phyloP scores from a whole-genome alignment of 805 yeast species.

The Cyberlindnera maritima region DNA sequence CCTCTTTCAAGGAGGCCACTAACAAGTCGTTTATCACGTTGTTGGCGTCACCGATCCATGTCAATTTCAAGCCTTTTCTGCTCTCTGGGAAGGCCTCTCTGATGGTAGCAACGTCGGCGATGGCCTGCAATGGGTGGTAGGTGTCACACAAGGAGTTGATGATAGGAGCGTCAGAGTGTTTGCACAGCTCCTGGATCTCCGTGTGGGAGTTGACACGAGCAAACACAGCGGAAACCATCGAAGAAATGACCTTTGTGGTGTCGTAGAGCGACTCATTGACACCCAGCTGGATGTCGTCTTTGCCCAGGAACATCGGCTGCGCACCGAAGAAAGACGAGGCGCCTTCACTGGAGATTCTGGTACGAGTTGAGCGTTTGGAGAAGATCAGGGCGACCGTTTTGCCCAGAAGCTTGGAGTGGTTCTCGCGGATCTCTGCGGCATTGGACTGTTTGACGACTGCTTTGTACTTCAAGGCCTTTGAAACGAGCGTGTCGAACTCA shows the following conservation, averaged over 20 bases:
- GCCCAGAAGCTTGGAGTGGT: slow-evolving; percentile 61
- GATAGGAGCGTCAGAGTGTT: slow-evolving; percentile 84
- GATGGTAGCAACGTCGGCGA: slow-evolving; percentile 85
- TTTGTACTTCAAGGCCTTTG: slow-evolving; percentile 72
- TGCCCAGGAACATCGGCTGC: slow-evolving; percentile 94
- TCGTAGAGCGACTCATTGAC: slow-evolving; percentile 91
- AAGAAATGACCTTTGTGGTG: slow-evolving; percentile 83
- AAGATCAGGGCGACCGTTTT: slow-evolving; percentile 81
- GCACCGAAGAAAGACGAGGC: slow-evolving; percentile 93
- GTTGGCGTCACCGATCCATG: slow-evolving; percentile 98
- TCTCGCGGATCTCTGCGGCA: slow-evolving; percentile 32
- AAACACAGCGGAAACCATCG: slow-evolving; percentile 95
- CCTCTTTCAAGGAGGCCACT: slow-evolving; percentile 79
- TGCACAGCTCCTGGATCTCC: slow-evolving; percentile 75
- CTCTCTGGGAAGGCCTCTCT: slow-evolving; percentile 64
- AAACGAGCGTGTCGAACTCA: slow-evolving; percentile 71
- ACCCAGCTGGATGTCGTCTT: slow-evolving; percentile 94
- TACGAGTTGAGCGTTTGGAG: slow-evolving; percentile 91
- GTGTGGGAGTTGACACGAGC: slow-evolving; percentile 91
- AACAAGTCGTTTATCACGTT: slow-evolving; percentile 93
- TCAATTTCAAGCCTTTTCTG: slow-evolving; percentile 61
- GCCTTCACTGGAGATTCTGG: slow-evolving; percentile 91
- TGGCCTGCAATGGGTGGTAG: slow-evolving; percentile 94
- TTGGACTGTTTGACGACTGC: slow-evolving; percentile 53
- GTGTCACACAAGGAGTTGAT: slow-evolving; percentile 91